Evolutionary conservation across 1,139 yeast species (phyloP), one percentile per base, ranked within the genome.

Genomic region (Candida frijolesensis): DNA sequence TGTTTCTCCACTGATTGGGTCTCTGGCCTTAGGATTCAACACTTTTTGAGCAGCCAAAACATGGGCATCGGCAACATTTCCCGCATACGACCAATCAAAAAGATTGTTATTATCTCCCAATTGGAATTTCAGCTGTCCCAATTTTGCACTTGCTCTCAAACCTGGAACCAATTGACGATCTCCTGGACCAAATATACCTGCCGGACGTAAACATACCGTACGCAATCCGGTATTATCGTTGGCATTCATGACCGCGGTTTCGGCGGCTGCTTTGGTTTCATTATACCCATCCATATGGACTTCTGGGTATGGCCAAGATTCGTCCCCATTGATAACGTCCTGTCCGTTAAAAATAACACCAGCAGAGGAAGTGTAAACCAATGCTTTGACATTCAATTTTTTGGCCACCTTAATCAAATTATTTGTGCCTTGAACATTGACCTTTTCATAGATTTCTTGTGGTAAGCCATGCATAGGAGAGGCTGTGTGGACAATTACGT

Each of bases 161-260:
- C 96, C 97, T 4, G 99, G 99, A 45, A 95, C 94, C 63, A 94
- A 74, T 67, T 95, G 99, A 55, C 99, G 83, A 68, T 95, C 99
- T 43, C 99, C 99, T 4, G 99, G 99, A 5, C 99, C 99, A 72
- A 95, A 94, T 46, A 95, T 91, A 37, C 99, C 99, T 0, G 99
- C 97, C 1, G 99, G 99, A 57, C 99, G 83, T 50, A 95, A 71
- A 5, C 97, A 92, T 40, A 89, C 87, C 0, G 99, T 94, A 47
- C 77, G 69, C 53, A 89, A 80, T 7, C 78, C 78, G n/a, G 75
- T 72, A 14, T 33, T 44, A 58, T 75, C 78, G 64, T 89, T 85
- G 16, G 96, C 89, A 37, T 79, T 72, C 64, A 92, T 76, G 2
- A 92, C 97, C 67, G 85, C 80, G 29, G 78, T 80, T 69, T 95